A percentile compares a stretch with the other conserved stretches of the same genome.
Conservation (phyloP, 257 asterid genomes). For the Scutellaria galericulata region DNA sequence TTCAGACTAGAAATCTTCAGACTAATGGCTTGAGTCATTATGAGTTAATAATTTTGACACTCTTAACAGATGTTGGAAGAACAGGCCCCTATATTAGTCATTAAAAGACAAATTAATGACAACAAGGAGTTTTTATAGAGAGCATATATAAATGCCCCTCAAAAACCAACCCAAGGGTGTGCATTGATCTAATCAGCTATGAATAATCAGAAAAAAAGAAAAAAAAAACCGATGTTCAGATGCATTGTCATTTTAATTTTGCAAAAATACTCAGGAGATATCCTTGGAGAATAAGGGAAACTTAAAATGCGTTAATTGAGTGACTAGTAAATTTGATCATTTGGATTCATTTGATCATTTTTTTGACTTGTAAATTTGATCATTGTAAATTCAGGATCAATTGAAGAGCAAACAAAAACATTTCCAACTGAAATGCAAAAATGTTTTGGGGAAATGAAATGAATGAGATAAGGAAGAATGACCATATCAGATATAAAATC, state of each 20-base stretch:
- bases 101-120: slow-evolving; percentile 5
- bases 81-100: slow-evolving; percentile 5
- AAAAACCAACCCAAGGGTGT: slow-evolving; percentile 24
- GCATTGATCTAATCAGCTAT: slow-evolving; percentile 4
- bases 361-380: background rate
- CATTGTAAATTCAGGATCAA: background rate
- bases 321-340: background rate
- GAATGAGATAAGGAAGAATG: no score
- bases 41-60: background rate
- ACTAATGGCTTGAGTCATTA: slow-evolving; percentile 11
- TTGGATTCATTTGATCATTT: no score
- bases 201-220: background rate
- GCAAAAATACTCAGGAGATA: background rate
- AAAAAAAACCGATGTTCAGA: slow-evolving; percentile 7
- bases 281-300: slow-evolving; percentile 6
- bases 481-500: background rate
- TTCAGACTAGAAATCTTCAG: background rate
- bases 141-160: slow-evolving; percentile 9
- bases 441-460: background rate
- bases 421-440: background rate
- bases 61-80: background rate
- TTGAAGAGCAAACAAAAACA: slow-evolving; percentile 3
- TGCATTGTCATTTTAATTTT: slow-evolving; percentile 8
- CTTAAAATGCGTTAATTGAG: background rate
- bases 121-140: background rate